These are phyloP conservation scores for Phytophthora multivora DNA, from an alignment of 352 stramenopile species.

Conservation along the genomic window DNA sequence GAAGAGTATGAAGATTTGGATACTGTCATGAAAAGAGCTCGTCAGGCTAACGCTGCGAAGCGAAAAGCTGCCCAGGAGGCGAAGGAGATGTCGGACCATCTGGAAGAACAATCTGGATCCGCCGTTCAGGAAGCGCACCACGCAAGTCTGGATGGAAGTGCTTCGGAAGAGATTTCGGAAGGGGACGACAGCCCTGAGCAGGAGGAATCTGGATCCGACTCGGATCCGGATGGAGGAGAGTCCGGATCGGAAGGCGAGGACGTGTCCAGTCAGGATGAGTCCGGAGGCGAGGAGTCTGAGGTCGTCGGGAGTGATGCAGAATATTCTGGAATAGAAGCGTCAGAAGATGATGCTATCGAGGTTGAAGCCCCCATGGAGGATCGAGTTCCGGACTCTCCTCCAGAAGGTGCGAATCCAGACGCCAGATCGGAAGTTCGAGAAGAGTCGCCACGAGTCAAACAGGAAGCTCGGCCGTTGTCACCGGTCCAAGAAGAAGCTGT, in stretches of 20 bases:
- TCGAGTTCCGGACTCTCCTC: background rate
- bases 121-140: slow-evolving; percentile 4
- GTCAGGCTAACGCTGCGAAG: background rate
- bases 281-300: background rate
- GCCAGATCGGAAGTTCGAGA: too few species aligned
- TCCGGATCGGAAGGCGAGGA: background rate
- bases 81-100: background rate
- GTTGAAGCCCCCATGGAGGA: background rate
- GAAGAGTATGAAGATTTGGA: too few species aligned
- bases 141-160: background rate
- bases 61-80: background rate
- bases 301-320: too few species aligned
- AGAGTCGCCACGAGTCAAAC: too few species aligned
- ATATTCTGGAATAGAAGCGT: background rate
- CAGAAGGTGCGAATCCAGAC: background rate
- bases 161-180: background rate
- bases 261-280: background rate
- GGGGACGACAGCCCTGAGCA: background rate
- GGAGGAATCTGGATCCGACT: background rate
- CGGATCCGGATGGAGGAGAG: background rate
- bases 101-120: background rate
- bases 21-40: background rate
- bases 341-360: background rate
- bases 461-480: too few species aligned
- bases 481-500: background rate